phyloP scores from a whole-genome alignment of 371 early-diverging fungal genomes.

The Mucor piriformis region DNA sequence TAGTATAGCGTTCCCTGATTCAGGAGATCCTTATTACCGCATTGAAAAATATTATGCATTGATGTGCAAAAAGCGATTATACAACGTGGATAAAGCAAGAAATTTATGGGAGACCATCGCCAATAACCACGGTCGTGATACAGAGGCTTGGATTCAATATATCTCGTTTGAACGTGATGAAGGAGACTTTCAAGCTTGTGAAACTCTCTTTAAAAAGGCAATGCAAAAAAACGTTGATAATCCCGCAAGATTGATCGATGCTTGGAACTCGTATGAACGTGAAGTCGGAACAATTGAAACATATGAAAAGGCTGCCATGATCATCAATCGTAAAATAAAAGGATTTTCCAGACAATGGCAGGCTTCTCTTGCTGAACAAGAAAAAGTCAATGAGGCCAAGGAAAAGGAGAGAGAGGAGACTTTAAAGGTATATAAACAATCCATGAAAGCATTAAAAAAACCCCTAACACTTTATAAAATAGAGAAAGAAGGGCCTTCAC shows the following conservation, averaged over 20 bases:
- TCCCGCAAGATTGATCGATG: slow-evolving; percentile 54
- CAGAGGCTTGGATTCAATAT: slow-evolving; percentile 50
- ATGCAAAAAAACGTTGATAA: slow-evolving; percentile 43
- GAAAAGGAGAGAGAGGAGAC: slow-evolving; percentile 8
- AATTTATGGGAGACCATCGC: slow-evolving; percentile 42
- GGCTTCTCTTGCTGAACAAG: slow-evolving; percentile 4
- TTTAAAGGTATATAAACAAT: slow-evolving; percentile 1
- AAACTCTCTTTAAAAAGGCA: slow-evolving; percentile 47
- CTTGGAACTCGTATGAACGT: slow-evolving; percentile 53
- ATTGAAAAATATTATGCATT: slow-evolving; percentile 55
- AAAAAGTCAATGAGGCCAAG: slow-evolving; percentile 1
- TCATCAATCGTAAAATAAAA: slow-evolving; percentile 32
- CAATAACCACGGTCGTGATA: slow-evolving; percentile 27
- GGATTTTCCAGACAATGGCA: slow-evolving; percentile 36
- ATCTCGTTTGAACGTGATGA: slow-evolving; percentile 45
- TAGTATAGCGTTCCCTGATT: slow-evolving; percentile 38
- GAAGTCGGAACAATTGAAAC: slow-evolving; percentile 47
- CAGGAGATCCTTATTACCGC: slow-evolving; percentile 55
- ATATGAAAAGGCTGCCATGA: slow-evolving; percentile 26
- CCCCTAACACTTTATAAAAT: too few relatives aligned
- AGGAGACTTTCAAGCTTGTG: slow-evolving; percentile 32
- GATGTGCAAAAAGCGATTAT: slow-evolving; percentile 36
- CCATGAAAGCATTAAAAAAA: background rate
- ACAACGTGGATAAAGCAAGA: slow-evolving; percentile 31
- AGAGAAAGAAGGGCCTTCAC: slow-evolving; percentile 37